These are phyloP conservation scores for Kuraishia molischiana DNA, from an alignment of 805 yeast species.

Conservation along the genomic window DNA sequence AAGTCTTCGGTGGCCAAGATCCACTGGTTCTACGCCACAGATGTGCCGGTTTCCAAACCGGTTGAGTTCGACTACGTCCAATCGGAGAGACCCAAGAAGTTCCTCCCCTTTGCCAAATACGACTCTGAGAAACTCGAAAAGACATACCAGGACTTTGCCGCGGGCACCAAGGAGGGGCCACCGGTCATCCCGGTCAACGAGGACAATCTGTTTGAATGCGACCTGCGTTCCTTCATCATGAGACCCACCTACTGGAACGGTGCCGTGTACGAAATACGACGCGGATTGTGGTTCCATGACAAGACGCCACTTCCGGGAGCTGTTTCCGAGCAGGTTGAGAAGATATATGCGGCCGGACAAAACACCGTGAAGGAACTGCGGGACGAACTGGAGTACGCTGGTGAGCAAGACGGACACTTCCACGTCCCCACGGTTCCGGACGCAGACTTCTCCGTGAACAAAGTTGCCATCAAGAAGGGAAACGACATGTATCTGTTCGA, in stretches of 20 bases:
- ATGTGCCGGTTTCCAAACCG: slow-evolving; percentile 64
- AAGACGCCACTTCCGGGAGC: slow-evolving; percentile 15
- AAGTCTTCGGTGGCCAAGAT: too few species aligned
- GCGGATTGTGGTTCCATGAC: slow-evolving; percentile 83
- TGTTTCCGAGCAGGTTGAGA: slow-evolving; percentile 51
- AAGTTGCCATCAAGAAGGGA: slow-evolving; percentile 16
- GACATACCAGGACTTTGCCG: slow-evolving; percentile 21
- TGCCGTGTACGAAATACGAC: slow-evolving; percentile 68
- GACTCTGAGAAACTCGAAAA: slow-evolving; percentile 60
- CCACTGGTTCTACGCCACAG: slow-evolving; percentile 81
- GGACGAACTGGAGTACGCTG: background rate
- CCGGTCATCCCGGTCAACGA: slow-evolving; percentile 57
- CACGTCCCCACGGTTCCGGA: background rate
- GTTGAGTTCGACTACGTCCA: slow-evolving; percentile 43
- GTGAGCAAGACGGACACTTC: background rate
- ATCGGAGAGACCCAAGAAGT: slow-evolving; percentile 42
- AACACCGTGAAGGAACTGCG: background rate
- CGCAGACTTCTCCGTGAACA: slow-evolving; percentile 9
- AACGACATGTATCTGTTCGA: slow-evolving; percentile 15
- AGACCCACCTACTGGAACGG: slow-evolving; percentile 84
- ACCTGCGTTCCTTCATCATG: slow-evolving; percentile 42
- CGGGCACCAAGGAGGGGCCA: slow-evolving; percentile 2
- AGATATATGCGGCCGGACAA: slow-evolving; percentile 25
- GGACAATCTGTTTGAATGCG: slow-evolving; percentile 70
- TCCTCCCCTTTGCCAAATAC: slow-evolving; percentile 51